Conservation (phyloP, 2,329 filamentous ascomycete genomes). For the Nannizziopsis barbatae region DNA sequence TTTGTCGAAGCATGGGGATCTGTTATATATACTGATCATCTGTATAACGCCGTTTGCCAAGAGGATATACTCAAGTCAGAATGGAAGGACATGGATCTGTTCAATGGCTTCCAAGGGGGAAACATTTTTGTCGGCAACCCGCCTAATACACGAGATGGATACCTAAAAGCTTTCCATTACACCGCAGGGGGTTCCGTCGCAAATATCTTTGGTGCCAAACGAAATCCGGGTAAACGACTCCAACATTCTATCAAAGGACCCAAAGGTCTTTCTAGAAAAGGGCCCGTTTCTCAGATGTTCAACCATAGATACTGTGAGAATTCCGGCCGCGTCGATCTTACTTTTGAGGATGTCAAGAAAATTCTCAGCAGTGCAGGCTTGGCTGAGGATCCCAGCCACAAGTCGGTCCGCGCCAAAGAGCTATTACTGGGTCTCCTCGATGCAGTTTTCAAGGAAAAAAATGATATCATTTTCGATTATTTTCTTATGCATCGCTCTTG, state of each 20-base stretch:
- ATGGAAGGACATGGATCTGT: slow-evolving; percentile 37
- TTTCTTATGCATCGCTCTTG: slow-evolving; percentile 32
- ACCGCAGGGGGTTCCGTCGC: slow-evolving; percentile 31
- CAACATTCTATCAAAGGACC: slow-evolving; percentile 22
- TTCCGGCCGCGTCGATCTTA: slow-evolving; percentile 22
- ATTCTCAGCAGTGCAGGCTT: slow-evolving; percentile 25
- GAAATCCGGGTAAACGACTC: slow-evolving; percentile 12
- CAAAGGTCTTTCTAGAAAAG: slow-evolving; percentile 24
- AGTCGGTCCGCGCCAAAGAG: neutral
- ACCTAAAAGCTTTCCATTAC: slow-evolving; percentile 29
- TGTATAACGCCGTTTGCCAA: slow-evolving; percentile 34
- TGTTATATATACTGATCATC: slow-evolving; percentile 29
- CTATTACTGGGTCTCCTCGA: slow-evolving; percentile 21
- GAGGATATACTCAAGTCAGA: slow-evolving; percentile 20
- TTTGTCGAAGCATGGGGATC: slow-evolving; percentile 34
- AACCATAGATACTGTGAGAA: slow-evolving; percentile 23
- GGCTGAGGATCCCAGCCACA: slow-evolving; percentile 17
- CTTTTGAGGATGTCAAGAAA: slow-evolving; percentile 27
- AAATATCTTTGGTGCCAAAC: slow-evolving; percentile 20
- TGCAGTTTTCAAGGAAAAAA: slow-evolving; percentile 29
- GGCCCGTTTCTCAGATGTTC: slow-evolving; percentile 31
- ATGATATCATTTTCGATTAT: slow-evolving; percentile 38
- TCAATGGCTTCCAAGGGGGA: slow-evolving; percentile 20
- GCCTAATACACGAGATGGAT: slow-evolving; percentile 26
- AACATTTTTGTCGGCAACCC: slow-evolving; percentile 31